These are phyloP conservation scores for Kernera saxatilis DNA, from an alignment of 345 rosid species.

Conservation along the genomic window DNA sequence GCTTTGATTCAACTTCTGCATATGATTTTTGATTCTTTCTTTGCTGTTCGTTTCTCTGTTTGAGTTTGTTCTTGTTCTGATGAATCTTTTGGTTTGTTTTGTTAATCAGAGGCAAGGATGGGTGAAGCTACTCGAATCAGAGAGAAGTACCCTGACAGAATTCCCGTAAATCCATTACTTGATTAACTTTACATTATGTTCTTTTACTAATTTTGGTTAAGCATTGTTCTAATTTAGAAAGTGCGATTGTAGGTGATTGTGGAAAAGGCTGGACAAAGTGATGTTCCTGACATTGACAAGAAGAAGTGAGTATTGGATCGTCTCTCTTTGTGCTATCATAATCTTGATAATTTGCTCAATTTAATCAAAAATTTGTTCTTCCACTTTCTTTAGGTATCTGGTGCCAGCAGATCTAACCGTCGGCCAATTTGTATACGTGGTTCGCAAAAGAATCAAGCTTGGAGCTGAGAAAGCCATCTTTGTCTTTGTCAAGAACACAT, in stretches of 20 bases:
- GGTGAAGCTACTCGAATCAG: slow-evolving; percentile 78
- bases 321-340: not conserved
- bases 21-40: not conserved
- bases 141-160: slow-evolving; percentile 87
- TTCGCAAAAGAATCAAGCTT: slow-evolving; percentile 76
- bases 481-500: slow-evolving; percentile 66
- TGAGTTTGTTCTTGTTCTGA: not conserved
- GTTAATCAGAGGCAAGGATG: slow-evolving; percentile 67
- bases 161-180: slow-evolving; percentile 44
- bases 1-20: not conserved
- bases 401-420: slow-evolving; percentile 83
- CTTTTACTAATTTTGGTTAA: not conserved
- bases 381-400: slow-evolving; percentile 45
- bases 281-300: slow-evolving; percentile 94
- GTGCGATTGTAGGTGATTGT: slow-evolving; percentile 63
- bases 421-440: slow-evolving; percentile 81
- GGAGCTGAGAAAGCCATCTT: slow-evolving; percentile 83
- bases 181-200: not conserved
- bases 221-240: slow-evolving; percentile 14
- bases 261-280: slow-evolving; percentile 82
- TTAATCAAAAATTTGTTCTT: not conserved
- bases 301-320: slow-evolving; percentile 60
- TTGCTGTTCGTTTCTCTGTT: not conserved
- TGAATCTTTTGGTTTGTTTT: not conserved
- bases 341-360: not conserved